These are phyloP conservation scores for Hypoxylon sp. DNA, from an alignment of 2,329 filamentous ascomycete species.

Conservation along the genomic window DNA sequence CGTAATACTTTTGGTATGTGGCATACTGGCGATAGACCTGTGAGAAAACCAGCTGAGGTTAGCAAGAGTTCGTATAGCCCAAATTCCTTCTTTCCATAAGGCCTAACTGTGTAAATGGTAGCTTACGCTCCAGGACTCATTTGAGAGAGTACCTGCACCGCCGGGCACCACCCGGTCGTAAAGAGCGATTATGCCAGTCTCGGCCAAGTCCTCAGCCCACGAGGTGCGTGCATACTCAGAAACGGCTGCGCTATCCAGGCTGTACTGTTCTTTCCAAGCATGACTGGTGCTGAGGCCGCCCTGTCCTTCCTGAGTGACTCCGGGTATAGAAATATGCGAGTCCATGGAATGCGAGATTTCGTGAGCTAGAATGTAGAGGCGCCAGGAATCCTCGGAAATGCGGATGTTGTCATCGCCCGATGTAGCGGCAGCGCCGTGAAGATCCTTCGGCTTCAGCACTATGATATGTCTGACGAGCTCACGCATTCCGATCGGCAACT, in stretches of 20 bases:
- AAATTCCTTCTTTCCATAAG: not conserved
- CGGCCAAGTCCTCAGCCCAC: slow-evolving; percentile 27
- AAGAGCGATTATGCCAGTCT: slow-evolving; percentile 16
- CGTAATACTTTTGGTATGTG: slow-evolving; percentile 20
- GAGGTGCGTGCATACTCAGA: slow-evolving; percentile 8
- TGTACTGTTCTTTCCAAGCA: slow-evolving; percentile 11
- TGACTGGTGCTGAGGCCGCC: slow-evolving; percentile 14
- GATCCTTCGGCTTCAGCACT: not conserved
- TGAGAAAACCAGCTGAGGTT: not conserved
- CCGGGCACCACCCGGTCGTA: slow-evolving; percentile 15
- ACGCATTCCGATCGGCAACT: slow-evolving; percentile 29
- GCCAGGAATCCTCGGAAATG: not conserved
- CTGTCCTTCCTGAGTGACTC: not conserved
- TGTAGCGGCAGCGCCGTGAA: slow-evolving; percentile 1
- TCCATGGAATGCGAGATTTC: slow-evolving; percentile 33
- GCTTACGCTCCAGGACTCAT: slow-evolving; percentile 3
- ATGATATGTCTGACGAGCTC: slow-evolving; percentile 24
- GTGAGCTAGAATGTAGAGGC: slow-evolving; percentile 16
- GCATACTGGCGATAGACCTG: slow-evolving; percentile 20
- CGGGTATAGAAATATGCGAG: slow-evolving; percentile 5
- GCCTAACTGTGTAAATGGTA: not conserved
- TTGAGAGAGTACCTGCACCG: slow-evolving; percentile 2
- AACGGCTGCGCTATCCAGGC: slow-evolving; percentile 16
- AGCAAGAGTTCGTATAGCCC: not conserved
- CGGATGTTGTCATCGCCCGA: slow-evolving; percentile 1